Evolutionary conservation across 306 rosid species (phyloP).

Genomic region (Lathyrus sativus): DNA sequence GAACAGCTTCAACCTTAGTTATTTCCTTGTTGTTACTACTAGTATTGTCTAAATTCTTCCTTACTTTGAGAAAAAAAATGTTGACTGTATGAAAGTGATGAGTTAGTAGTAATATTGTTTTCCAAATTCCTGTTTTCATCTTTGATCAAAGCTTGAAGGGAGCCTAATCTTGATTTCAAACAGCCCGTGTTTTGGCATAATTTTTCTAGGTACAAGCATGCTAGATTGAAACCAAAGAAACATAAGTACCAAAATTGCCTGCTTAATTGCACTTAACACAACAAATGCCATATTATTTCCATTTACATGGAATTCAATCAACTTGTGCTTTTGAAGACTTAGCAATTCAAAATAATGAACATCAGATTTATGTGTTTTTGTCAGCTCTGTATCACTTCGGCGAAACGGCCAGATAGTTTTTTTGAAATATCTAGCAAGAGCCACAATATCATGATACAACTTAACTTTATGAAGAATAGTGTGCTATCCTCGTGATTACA

Average conservation of each 20-base stretch:
- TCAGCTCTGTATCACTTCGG: conserved; percentile 55
- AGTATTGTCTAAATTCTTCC: too few species aligned
- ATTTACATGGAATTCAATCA: conserved; percentile 47
- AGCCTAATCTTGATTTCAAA: conserved; percentile 52
- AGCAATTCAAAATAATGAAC: conserved; percentile 47
- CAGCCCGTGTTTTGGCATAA: conserved; percentile 53
- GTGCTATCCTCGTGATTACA: conserved; percentile 40
- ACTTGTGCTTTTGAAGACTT: conserved; percentile 48
- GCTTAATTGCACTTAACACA: conserved; percentile 58
- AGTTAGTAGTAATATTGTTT: conserved; percentile 38
- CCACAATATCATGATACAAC: conserved; percentile 48
- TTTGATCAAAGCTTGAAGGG: conserved; percentile 51
- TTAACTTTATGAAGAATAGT: conserved; percentile 46
- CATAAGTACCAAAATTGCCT: conserved; percentile 63
- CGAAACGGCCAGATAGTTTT: conserved; percentile 52
- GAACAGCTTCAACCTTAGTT: too few species aligned
- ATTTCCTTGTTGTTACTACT: too few species aligned
- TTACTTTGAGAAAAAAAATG: too few species aligned
- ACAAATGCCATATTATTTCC: conserved; percentile 51
- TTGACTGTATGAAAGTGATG: too few species aligned
- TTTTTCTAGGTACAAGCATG: conserved; percentile 50
- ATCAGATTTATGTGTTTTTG: conserved; percentile 42
- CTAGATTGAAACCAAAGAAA: conserved; percentile 62
- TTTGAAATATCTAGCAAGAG: conserved; percentile 46
- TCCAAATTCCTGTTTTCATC: conserved; percentile 49